These are phyloP conservation scores for Geotrichum candidum DNA, from an alignment of 1,139 yeast species.

Conservation along the genomic window DNA sequence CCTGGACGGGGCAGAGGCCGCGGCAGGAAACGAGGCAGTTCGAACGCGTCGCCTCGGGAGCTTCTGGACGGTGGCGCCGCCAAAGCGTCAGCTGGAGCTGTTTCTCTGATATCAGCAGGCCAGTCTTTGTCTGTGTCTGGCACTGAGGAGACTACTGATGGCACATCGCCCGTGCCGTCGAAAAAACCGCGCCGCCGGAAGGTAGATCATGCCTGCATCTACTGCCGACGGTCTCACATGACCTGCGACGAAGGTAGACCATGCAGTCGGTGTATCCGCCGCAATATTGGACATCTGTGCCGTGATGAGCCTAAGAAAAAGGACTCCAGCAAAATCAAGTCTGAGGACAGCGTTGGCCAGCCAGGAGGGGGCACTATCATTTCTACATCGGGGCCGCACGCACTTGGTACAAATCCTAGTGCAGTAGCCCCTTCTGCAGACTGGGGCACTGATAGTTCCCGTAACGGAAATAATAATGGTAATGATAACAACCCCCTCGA, in stretches of 20 bases:
- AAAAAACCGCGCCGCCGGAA: slow-evolving; percentile 24
- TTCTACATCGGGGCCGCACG: neutral
- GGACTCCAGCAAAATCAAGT: slow-evolving; percentile 2
- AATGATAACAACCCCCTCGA: neutral
- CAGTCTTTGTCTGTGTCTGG: neutral
- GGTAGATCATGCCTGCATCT: slow-evolving; percentile 66
- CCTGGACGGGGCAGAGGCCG: slow-evolving; percentile 1
- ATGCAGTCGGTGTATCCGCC: slow-evolving; percentile 76
- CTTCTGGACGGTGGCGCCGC: neutral
- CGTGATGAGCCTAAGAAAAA: slow-evolving; percentile 57
- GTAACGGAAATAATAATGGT: neutral
- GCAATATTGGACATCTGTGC: slow-evolving; percentile 86
- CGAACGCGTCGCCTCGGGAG: neutral
- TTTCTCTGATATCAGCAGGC: neutral
- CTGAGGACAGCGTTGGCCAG: slow-evolving; percentile 4
- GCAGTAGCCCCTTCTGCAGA: neutral
- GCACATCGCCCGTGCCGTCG: slow-evolving; percentile 1
- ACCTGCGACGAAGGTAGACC: slow-evolving; percentile 79
- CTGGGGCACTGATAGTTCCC: slow-evolving; percentile 3
- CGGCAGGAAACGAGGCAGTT: slow-evolving; percentile 1
- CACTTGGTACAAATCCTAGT: neutral
- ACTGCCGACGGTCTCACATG: slow-evolving; percentile 91
- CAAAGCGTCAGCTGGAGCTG: neutral
- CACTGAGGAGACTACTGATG: neutral
- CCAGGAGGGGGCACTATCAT: neutral